Base-by-base conservation (phyloP, 164 flowering plant species). In the Macadamia integrifolia region DNA sequence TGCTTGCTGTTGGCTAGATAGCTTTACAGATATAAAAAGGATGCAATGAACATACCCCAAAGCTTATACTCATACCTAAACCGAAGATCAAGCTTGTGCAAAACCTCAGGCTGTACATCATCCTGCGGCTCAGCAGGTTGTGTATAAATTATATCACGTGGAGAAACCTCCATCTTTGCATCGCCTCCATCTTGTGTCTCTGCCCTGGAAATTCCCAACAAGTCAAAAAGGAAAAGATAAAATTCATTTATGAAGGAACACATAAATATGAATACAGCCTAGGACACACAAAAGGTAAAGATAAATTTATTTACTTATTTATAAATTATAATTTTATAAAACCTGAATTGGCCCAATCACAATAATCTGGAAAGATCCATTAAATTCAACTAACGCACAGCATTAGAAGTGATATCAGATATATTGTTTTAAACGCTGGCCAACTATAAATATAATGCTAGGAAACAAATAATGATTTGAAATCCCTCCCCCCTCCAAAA, bases 181-280 rank as follows among this genome's bases (percentile, higher is more conserved):
- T 94, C 97, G 75, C 98, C 98, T 69, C 89, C 98, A 82, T 94
- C 98, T 78, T 94, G 98, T 46, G 98, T 92, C 81, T 94, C 98
- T 56, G 82, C 96, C 98, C 98, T 94, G 75, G 40, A 70, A 62
- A 62, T 50, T 6, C 49, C 56, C 15, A 49, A 31, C n/a, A 53
- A 65, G 72, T 57, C 69, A 62, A 76, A 66, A 8, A 32, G 9
- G 14, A 64, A 57, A 49, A 12, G 42, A 31, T 58, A 56, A 32
- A 58, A 18, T 29, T 5, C 1, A 59, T 6, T 44, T 29, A 57
- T 12, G 18, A 7, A 57, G 1, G 40, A 57, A 9, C 35, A 11
- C 5, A 17, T 17, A 8, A 17, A 17, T n/a, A 23, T 60, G 8
- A 13, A 35, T 60, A 6, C 11, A 57, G 59, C 6, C 40, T 5